Conservation (phyloP, 768 basidiomycete species). For the Boletus bicolor region DNA sequence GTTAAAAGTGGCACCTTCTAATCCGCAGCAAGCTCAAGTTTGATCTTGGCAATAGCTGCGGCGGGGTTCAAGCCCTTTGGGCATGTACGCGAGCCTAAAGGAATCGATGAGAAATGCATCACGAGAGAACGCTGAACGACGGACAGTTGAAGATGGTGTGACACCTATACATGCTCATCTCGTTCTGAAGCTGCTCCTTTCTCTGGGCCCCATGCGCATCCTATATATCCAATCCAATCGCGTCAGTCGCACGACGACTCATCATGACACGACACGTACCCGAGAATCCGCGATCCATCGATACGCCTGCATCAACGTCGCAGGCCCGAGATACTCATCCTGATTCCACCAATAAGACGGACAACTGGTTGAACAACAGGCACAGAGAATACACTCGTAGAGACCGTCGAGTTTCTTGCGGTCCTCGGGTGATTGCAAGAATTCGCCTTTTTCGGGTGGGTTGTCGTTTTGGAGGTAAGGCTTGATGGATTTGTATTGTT, state of each 20-base stretch:
- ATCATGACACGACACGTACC: constrained; percentile 41
- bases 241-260: neutral
- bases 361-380: constrained; percentile 97
- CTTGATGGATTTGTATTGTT: constrained; percentile 99
- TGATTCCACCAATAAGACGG: constrained; percentile 99
- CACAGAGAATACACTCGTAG: constrained; percentile 97
- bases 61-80: constrained; percentile 96
- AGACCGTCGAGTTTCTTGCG: constrained; percentile 94
- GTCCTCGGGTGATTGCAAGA: constrained; percentile 87
- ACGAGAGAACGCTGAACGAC: constrained; percentile 17
- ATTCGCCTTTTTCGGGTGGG: constrained; percentile 80
- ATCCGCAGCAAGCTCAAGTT: constrained; percentile 81
- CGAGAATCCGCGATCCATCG: constrained; percentile 98
- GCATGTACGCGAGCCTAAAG: constrained; percentile 83
- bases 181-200: constrained; percentile 92
- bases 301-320: constrained; percentile 95
- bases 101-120: neutral
- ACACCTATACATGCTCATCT: constrained; percentile 94
- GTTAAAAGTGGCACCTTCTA: constrained; percentile 28
- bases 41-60: constrained; percentile 89
- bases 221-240: constrained; percentile 32
- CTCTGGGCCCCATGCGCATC: constrained; percentile 76
- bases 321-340: constrained; percentile 96
- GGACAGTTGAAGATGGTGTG: constrained; percentile 98
- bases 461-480: constrained; percentile 95